A percentile compares a stretch with the other conserved stretches of the same genome.
Conservation (phyloP, 192 early-diverging fungal species). For the Coemansia sp. region DNA sequence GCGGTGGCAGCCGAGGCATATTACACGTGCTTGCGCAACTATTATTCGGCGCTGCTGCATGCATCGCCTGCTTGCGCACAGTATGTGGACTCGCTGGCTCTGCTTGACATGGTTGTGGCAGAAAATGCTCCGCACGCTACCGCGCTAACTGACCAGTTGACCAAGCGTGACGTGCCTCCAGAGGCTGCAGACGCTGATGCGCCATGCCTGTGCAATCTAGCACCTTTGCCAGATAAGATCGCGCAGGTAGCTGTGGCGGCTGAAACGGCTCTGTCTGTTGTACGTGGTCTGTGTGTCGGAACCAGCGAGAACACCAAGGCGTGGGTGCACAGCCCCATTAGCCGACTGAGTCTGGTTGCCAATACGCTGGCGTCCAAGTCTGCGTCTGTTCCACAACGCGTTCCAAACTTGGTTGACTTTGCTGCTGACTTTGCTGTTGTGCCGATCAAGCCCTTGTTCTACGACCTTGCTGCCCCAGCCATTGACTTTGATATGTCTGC, state of each 20-base stretch:
- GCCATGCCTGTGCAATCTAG: slow-evolving; percentile 18
- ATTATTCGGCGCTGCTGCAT: slow-evolving; percentile 32
- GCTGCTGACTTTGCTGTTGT: slow-evolving; percentile 22
- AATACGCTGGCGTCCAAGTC: slow-evolving; percentile 10
- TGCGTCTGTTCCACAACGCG: background rate
- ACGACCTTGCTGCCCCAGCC: slow-evolving; percentile 44
- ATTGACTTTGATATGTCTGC: slow-evolving; percentile 45
- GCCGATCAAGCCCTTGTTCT: slow-evolving; percentile 48
- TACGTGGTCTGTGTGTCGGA: slow-evolving; percentile 21
- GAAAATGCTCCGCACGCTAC: slow-evolving; percentile 17
- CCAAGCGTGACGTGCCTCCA: background rate
- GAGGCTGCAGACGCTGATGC: background rate
- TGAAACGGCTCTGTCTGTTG: slow-evolving; percentile 8
- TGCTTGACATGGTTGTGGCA: slow-evolving; percentile 26
- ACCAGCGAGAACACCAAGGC: background rate
- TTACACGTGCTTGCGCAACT: slow-evolving; percentile 37
- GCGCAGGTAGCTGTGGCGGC: slow-evolving; percentile 3
- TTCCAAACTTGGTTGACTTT: slow-evolving; percentile 37
- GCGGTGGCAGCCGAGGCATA: slow-evolving; percentile 25
- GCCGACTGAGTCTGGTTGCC: slow-evolving; percentile 15
- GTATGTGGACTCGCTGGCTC: slow-evolving; percentile 36
- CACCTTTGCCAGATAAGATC: slow-evolving; percentile 7
- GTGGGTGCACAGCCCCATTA: slow-evolving; percentile 4
- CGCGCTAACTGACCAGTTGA: slow-evolving; percentile 2
- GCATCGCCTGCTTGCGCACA: slow-evolving; percentile 19